Percentiles rank a stretch among this genome's conserved stretches.
phyloP scores from a whole-genome alignment of 768 basidiomycete species.

The Kwoniella europaea region DNA sequence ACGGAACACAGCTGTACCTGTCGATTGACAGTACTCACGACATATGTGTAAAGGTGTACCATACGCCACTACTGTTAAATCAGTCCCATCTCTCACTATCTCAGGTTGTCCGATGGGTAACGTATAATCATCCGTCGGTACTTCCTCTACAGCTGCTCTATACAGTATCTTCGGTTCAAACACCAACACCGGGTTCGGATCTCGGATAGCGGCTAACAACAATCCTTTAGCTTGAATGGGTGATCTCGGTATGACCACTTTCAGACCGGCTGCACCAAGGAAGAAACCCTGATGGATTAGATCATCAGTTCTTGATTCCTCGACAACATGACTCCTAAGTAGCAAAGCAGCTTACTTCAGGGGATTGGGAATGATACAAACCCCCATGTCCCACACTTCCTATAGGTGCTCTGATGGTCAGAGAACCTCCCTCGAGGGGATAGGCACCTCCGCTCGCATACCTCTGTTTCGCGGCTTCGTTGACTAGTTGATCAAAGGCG shows the following conservation, averaged over 20 bases:
- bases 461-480: conserved; percentile 90
- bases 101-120: conserved; percentile 86
- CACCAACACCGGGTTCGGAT: conserved; percentile 91
- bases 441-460: conserved; percentile 79
- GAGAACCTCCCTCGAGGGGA: conserved; percentile 61
- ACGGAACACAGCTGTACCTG: too few relatives aligned
- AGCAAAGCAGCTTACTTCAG: too few relatives aligned
- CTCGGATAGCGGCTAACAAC: conserved; percentile 80
- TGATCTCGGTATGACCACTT: conserved; percentile 94
- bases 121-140: conserved; percentile 82
- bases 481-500: conserved; percentile 94
- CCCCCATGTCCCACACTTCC: conserved; percentile 93
- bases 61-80: conserved; percentile 89
- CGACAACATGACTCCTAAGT: too few relatives aligned
- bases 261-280: conserved; percentile 84
- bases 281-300: too few relatives aligned
- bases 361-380: conserved; percentile 91
- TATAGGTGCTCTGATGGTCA: conserved; percentile 82
- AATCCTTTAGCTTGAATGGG: conserved; percentile 96
- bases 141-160: conserved; percentile 90
- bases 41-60: conserved; percentile 93
- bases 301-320: too few relatives aligned
- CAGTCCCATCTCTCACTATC: conserved; percentile 71
- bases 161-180: conserved; percentile 96
- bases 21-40: conserved; percentile 35